phyloP scores from a whole-genome alignment of 2,329 filamentous ascomycete species.

The Paracoccidioides lutzii region DNA sequence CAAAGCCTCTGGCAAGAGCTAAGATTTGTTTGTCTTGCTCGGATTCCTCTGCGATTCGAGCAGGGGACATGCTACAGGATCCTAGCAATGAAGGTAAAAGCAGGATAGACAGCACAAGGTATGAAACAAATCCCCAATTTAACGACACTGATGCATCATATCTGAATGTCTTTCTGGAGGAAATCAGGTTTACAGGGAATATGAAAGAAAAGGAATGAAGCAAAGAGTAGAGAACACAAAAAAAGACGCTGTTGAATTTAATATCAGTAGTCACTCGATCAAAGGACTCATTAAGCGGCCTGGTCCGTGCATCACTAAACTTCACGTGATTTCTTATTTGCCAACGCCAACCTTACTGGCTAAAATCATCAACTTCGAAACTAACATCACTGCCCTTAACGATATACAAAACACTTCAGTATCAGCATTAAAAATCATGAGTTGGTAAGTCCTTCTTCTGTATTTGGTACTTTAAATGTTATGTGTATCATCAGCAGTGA shows the following conservation, averaged over 20 bases:
- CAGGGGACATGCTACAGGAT: slow-evolving; percentile 19
- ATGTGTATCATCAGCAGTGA: no score
- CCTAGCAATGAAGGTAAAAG: not conserved
- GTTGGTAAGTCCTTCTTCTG: no score
- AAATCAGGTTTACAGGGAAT: not conserved
- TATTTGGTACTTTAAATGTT: no score
- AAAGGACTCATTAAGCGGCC: not conserved
- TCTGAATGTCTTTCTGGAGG: not conserved
- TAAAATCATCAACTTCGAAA: no score
- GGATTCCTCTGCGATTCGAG: slow-evolving; percentile 17
- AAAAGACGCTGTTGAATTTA: not conserved
- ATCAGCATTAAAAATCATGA: no score
- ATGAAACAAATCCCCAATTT: not conserved
- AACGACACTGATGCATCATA: not conserved
- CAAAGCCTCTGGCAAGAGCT: slow-evolving; percentile 27
- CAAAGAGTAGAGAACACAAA: not conserved
- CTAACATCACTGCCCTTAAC: no score
- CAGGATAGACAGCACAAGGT: not conserved
- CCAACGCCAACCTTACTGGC: not conserved
- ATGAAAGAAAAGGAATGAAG: not conserved
- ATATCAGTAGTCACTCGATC: no score
- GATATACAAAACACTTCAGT: no score
- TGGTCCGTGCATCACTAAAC: not conserved
- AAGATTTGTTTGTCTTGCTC: slow-evolving; percentile 25
- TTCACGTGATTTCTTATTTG: slow-evolving; percentile 7